Evolutionary conservation across 2,329 filamentous ascomycete species (phyloP), one percentile per base, ranked within the genome.

Genomic region (Blastomyces gilchristii): DNA sequence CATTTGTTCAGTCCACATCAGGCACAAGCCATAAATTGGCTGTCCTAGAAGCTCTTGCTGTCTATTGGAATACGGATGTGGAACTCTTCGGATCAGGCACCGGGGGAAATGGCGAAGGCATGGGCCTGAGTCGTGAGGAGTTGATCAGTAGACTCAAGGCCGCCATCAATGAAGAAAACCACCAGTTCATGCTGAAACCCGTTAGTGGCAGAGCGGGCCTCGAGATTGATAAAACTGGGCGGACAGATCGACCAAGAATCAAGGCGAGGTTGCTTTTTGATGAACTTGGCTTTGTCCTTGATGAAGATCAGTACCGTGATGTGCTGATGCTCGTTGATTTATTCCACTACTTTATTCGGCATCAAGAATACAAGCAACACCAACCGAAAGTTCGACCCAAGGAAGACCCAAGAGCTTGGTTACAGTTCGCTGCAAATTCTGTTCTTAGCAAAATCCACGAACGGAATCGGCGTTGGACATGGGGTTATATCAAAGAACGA

Each of bases 31-130:
- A 99, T 79, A 99, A 99, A 77, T 82, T 99, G 56, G 94, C 92
- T 6, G 95, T 88, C 2, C 82, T 99, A 18, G 91, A 90, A 41
- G 91, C 92, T 5, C 78, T 99, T 60, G 91, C 94, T 2, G 84
- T 97, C 11, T 99, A 99, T 76, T 99, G 95, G 94, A 95, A 99
- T 74, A 99, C 94, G 0, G 93, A 99, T 74, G 85, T 91, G 0
- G 82, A 87, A 34, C 82, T 99, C 3, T 81, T 97, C 53, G 91
- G 91, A 14, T 87, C 89, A 4, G 90, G 94, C 67, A 84, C 85
- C 3, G 80, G 85, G 64, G 79, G 82, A 9, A 77, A 80, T 3
- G 83, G 80, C 52, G 78, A 80, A 41, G 80, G 83, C 12, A 83
- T 90, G 66, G 77, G 83, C 9, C 81, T 89, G 61, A 79, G 68